Evolutionary conservation across 2,329 filamentous ascomycete species (phyloP).

Genomic region (Cordyceps cicadae): DNA sequence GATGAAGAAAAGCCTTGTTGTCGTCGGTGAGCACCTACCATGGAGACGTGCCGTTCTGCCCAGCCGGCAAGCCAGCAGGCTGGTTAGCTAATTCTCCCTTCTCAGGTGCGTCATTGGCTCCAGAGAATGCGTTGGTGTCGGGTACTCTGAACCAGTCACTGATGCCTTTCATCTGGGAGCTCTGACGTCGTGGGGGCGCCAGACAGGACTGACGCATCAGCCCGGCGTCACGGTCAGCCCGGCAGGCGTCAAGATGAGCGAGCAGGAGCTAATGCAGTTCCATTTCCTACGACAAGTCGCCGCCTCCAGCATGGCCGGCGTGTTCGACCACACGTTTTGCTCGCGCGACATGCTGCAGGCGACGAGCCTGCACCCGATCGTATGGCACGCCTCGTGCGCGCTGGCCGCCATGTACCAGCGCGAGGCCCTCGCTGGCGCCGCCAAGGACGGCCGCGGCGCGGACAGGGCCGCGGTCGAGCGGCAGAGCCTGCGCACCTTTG

Average conservation of each 20-base stretch:
- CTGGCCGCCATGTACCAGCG: slow-evolving; percentile 6
- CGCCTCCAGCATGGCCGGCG: not conserved
- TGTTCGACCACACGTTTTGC: slow-evolving; percentile 2
- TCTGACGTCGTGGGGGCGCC: not conserved
- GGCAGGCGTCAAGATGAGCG: not conserved
- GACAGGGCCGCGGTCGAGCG: not conserved
- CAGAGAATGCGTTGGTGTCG: not conserved
- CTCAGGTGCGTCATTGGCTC: not conserved
- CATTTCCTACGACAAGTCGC: not conserved
- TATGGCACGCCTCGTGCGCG: slow-evolving; percentile 6
- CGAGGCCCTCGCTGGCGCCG: not conserved
- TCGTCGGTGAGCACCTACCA: not conserved
- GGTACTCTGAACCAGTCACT: not conserved
- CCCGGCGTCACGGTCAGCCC: not conserved
- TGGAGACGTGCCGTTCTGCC: not conserved
- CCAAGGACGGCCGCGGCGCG: not conserved
- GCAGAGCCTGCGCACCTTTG: not conserved
- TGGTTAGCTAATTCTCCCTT: not conserved
- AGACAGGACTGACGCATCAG: not conserved
- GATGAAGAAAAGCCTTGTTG: slow-evolving; percentile 2
- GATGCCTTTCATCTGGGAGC: not conserved
- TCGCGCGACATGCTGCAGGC: slow-evolving; percentile 5
- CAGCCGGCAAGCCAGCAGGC: not conserved
- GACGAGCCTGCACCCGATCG: not conserved
- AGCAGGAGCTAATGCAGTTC: not conserved